Conservation (phyloP, 305 asterid species). For the Solanum hybrid region DNA sequence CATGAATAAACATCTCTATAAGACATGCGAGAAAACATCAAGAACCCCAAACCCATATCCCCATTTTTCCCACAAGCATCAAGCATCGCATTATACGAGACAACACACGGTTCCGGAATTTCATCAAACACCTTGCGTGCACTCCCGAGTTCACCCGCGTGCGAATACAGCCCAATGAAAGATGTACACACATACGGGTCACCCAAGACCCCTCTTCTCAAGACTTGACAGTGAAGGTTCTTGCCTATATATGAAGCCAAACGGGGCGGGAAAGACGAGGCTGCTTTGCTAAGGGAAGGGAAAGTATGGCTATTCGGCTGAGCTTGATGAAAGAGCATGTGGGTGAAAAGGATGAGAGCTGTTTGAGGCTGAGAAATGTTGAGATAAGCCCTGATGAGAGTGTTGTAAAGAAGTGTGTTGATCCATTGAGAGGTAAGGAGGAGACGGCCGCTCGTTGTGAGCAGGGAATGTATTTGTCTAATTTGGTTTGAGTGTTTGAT, state of each 20-base stretch:
- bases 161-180: conserved; percentile 43
- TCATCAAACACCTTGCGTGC: not conserved
- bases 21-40: conserved; percentile 42
- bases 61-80: conserved; percentile 1
- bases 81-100: conserved; percentile 29
- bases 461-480: not conserved
- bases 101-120: not conserved
- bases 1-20: conserved; percentile 64
- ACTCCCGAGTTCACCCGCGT: conserved; percentile 8
- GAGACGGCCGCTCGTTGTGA: conserved; percentile 41
- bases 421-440: conserved; percentile 43
- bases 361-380: conserved; percentile 30
- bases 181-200: conserved; percentile 70
- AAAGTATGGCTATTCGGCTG: conserved; percentile 71
- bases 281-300: conserved; percentile 63
- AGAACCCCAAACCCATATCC: conserved; percentile 13
- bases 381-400: conserved; percentile 64
- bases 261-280: conserved; percentile 25
- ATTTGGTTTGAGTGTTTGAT: conserved; percentile 12
- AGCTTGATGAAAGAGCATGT: conserved; percentile 50
- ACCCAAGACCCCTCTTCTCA: conserved; percentile 47
- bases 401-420: conserved; percentile 68
- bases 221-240: conserved; percentile 52
- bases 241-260: conserved; percentile 19
- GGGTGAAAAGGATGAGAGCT: conserved; percentile 42